Evolutionary conservation across 352 stramenopile species (phyloP).

Genomic region (Pythium apleroticum): DNA sequence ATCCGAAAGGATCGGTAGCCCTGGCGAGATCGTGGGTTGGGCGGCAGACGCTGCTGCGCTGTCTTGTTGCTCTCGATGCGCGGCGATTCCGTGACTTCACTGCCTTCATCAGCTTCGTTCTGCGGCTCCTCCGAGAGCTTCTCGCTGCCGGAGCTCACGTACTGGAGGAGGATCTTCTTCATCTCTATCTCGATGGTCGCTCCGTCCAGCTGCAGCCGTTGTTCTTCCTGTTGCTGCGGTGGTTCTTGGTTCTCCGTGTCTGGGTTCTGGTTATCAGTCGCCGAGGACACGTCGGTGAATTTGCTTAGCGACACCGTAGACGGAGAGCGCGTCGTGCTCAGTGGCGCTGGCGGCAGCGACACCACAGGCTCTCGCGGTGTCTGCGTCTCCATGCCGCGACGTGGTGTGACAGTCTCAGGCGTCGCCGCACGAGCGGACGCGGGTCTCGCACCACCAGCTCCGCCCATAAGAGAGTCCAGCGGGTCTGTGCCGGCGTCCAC

Average conservation of each 20-base stretch:
- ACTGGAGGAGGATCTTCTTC: constrained; percentile 48
- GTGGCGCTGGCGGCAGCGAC: constrained; percentile 34
- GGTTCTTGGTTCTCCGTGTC: constrained; percentile 11
- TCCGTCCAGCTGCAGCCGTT: constrained; percentile 28
- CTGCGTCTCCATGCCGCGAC: constrained; percentile 53
- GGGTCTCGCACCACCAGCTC: neutral
- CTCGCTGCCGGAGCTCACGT: constrained; percentile 15
- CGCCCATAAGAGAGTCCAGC: constrained; percentile 47
- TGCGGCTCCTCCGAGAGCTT: constrained; percentile 20
- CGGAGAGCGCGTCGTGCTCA: constrained; percentile 15
- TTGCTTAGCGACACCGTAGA: neutral
- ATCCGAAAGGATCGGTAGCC: constrained; percentile 60
- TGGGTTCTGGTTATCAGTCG: constrained; percentile 15
- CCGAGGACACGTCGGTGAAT: neutral
- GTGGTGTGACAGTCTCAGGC: constrained; percentile 5
- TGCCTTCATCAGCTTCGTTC: constrained; percentile 14
- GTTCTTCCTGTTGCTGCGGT: neutral
- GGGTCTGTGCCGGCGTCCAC: constrained; percentile 58
- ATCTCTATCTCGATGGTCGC: constrained; percentile 52
- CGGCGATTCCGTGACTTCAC: constrained; percentile 34
- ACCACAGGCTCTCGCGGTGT: constrained; percentile 25
- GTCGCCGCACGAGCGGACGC: neutral
- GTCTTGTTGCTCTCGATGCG: constrained; percentile 44
- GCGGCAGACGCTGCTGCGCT: constrained; percentile 48
- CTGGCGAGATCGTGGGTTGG: constrained; percentile 42